A percentile compares a stretch with the other conserved stretches of the same genome.
These are phyloP conservation scores for Phytopythium litorale DNA, from an alignment of 352 stramenopile species.

Conservation along the genomic window DNA sequence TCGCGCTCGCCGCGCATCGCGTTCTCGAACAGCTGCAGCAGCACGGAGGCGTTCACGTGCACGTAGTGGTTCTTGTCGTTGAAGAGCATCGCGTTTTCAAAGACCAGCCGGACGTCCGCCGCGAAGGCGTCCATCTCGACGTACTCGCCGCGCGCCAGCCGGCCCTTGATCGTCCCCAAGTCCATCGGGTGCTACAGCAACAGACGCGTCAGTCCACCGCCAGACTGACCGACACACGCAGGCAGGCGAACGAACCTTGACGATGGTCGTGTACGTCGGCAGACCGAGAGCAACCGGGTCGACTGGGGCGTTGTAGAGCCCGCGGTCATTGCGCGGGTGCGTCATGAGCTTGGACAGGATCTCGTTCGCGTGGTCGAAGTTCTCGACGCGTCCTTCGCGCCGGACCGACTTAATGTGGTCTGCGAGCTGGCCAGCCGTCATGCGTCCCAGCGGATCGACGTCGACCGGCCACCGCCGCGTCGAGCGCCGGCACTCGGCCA, in stretches of 20 bases:
- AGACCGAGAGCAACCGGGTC: constrained; percentile 65
- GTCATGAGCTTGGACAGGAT: constrained; percentile 74
- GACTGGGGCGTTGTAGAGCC: constrained; percentile 74
- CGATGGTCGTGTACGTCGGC: constrained; percentile 63
- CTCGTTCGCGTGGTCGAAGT: constrained; percentile 59
- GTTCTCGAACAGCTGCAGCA: constrained; percentile 69
- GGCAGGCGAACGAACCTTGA: constrained; percentile 27
- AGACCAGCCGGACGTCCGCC: constrained; percentile 80
- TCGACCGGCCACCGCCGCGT: constrained; percentile 13
- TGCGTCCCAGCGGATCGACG: constrained; percentile 54
- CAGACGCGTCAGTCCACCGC: not conserved
- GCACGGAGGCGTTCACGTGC: constrained; percentile 56
- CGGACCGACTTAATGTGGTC: constrained; percentile 67
- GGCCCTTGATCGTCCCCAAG: constrained; percentile 83
- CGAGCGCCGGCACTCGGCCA: not conserved
- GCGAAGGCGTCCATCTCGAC: constrained; percentile 80
- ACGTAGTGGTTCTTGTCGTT: constrained; percentile 79
- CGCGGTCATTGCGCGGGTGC: constrained; percentile 63
- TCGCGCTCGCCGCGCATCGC: constrained; percentile 39
- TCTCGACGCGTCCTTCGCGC: constrained; percentile 52
- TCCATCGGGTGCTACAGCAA: constrained; percentile 83
- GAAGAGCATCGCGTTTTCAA: constrained; percentile 89
- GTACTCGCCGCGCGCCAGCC: constrained; percentile 81
- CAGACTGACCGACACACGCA: not conserved
- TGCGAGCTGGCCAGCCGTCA: constrained; percentile 53